Percentiles rank a stretch among this genome's conserved stretches.
Conservation (phyloP, 768 basidiomycete species). For the Xanthoconium stramineum region DNA sequence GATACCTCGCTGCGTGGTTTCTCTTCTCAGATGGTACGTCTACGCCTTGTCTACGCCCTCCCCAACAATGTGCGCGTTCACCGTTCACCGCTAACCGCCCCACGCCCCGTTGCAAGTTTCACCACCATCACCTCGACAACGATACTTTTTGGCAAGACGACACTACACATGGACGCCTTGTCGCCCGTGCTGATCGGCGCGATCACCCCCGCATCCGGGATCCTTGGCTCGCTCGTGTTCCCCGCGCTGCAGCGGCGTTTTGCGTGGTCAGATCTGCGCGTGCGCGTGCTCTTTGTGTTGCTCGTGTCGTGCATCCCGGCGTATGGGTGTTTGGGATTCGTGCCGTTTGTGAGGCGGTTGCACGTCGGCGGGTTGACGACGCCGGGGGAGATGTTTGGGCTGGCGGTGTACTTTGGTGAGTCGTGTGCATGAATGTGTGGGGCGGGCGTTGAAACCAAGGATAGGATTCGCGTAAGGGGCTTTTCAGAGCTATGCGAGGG, state of each 20-base stretch:
- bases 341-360: constrained; percentile 46
- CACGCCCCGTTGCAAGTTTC: constrained; percentile 45
- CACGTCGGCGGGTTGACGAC: constrained; percentile 74
- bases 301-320: constrained; percentile 66
- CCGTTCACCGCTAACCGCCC: background rate
- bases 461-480: constrained; percentile 77
- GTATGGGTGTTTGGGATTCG: constrained; percentile 82
- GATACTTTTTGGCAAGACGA: constrained; percentile 88
- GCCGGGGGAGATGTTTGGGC: constrained; percentile 78
- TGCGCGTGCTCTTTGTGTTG: constrained; percentile 65
- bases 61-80: background rate
- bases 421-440: background rate
- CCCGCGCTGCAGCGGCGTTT: constrained; percentile 66
- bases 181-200: constrained; percentile 78
- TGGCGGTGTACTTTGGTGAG: constrained; percentile 79
- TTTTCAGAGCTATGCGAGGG: constrained; percentile 87
- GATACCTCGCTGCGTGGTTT: constrained; percentile 92
- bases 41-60: no score
- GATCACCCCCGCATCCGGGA: constrained; percentile 74
- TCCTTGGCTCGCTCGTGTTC: constrained; percentile 80
- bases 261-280: constrained; percentile 61
- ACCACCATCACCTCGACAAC: constrained; percentile 92
- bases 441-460: background rate
- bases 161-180: constrained; percentile 74
- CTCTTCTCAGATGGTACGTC: constrained; percentile 82